A percentile compares a stretch with the other conserved stretches of the same genome.
These are phyloP conservation scores for Puya raimondii DNA, from an alignment of 176 grass and related monocot species.

Conservation along the genomic window DNA sequence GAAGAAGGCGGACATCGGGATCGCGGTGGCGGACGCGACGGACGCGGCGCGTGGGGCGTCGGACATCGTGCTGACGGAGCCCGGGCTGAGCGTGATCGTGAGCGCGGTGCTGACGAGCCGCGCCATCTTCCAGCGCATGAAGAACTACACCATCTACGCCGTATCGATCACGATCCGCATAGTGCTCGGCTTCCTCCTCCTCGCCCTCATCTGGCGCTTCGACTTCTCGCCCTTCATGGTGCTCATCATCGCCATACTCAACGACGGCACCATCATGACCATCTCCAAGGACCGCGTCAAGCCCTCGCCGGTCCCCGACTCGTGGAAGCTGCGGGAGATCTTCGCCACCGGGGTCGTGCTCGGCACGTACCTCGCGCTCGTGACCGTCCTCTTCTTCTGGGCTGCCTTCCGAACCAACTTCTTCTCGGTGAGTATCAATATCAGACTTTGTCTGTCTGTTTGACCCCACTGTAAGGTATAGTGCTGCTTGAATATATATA, in stretches of 20 bases:
- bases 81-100: conserved; percentile 73
- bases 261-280: conserved; percentile 96
- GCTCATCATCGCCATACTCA: conserved; percentile 86
- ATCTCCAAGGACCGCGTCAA: conserved; percentile 87
- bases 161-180: conserved; percentile 88
- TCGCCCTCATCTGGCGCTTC: conserved; percentile 74
- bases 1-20: conserved; percentile 90
- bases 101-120: conserved; percentile 66
- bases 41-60: conserved; percentile 66
- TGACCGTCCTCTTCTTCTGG: conserved; percentile 73
- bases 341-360: conserved; percentile 81
- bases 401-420: conserved; percentile 34
- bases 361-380: conserved; percentile 74
- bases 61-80: conserved; percentile 84
- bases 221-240: conserved; percentile 89
- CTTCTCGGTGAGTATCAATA: conserved; percentile 39
- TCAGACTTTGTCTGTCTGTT: background rate
- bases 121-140: conserved; percentile 86
- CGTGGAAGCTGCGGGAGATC: conserved; percentile 70
- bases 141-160: conserved; percentile 96
- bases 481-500: background rate
- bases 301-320: conserved; percentile 54
- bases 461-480: background rate
- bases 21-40: conserved; percentile 72
- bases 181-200: conserved; percentile 71